These are phyloP conservation scores for Acer campestre DNA, from an alignment of 345 rosid genomes.

Conservation along the genomic window DNA sequence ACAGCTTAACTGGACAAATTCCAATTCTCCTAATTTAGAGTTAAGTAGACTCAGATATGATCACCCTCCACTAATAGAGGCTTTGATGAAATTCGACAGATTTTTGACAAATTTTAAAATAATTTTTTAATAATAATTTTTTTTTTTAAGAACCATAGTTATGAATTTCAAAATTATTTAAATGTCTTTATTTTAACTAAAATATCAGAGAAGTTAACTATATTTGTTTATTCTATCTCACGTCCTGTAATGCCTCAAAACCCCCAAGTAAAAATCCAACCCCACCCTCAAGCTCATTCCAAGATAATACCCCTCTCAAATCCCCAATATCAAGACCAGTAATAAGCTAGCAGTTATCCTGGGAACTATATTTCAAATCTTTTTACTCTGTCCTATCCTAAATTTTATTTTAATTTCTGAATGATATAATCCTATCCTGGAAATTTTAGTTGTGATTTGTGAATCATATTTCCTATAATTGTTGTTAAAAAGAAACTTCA, in stretches of 20 bases:
- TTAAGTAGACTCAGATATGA: no score
- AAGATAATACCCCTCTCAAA: background rate
- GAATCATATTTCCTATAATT: background rate
- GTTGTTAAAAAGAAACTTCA: background rate
- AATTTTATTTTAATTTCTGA: background rate
- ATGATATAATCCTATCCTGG: background rate
- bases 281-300: background rate
- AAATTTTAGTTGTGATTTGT: background rate
- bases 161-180: background rate
- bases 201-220: background rate
- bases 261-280: background rate
- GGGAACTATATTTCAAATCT: background rate
- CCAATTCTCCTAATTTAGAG: background rate
- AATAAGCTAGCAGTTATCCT: background rate
- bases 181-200: background rate
- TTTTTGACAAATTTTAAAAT: no score
- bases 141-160: no score
- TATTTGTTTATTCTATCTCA: background rate
- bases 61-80: no score
- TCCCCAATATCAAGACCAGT: background rate
- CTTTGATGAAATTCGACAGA: no score
- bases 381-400: background rate
- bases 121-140: no score
- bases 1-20: conserved; percentile 26
- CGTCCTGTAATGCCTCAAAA: background rate